Conservation (phyloP, 2,329 filamentous ascomycete species). For the Aspergillus sclerotialis region DNA sequence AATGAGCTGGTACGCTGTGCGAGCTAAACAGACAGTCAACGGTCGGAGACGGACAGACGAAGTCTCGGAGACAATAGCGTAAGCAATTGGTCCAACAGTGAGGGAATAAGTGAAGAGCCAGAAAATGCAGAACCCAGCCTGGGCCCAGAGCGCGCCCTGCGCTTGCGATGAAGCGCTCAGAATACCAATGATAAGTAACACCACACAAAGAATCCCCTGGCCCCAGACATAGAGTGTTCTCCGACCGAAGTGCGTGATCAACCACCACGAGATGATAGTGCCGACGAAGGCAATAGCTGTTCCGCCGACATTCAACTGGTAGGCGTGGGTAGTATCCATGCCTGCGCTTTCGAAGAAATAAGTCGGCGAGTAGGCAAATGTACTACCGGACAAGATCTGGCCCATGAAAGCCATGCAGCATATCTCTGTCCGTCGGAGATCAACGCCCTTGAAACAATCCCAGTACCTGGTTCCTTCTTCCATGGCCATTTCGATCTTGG, state of each 20-base stretch:
- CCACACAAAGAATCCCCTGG: conserved; percentile 19
- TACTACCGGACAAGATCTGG: conserved; percentile 23
- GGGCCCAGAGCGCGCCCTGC: conserved; percentile 17
- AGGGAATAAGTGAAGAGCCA: conserved; percentile 51
- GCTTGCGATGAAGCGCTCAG: conserved; percentile 5
- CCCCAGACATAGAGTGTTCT: conserved; percentile 33
- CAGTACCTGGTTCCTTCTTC: conserved; percentile 14
- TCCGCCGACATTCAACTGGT: conserved; percentile 47
- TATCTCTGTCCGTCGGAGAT: conserved; percentile 36
- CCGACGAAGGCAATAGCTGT: conserved; percentile 55
- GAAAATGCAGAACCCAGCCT: conserved; percentile 43
- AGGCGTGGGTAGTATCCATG: conserved; percentile 35
- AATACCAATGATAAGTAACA: conserved; percentile 24
- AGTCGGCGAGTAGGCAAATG: conserved; percentile 24
- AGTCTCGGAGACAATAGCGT: conserved; percentile 47
- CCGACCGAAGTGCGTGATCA: conserved; percentile 32
- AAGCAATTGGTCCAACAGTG: conserved; percentile 49
- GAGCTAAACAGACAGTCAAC: conserved; percentile 50
- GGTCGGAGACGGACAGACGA: conserved; percentile 49
- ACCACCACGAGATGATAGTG: conserved; percentile 45
- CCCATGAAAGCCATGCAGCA: conserved; percentile 28
- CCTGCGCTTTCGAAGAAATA: conserved; percentile 35
- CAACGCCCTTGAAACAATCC: conserved; percentile 24
- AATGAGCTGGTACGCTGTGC: conserved; percentile 45
- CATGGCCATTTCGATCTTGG: conserved; percentile 27